These are phyloP conservation scores for Trichopus zeylanicus DNA, from an alignment of 116 monocot species.

Conservation along the genomic window DNA sequence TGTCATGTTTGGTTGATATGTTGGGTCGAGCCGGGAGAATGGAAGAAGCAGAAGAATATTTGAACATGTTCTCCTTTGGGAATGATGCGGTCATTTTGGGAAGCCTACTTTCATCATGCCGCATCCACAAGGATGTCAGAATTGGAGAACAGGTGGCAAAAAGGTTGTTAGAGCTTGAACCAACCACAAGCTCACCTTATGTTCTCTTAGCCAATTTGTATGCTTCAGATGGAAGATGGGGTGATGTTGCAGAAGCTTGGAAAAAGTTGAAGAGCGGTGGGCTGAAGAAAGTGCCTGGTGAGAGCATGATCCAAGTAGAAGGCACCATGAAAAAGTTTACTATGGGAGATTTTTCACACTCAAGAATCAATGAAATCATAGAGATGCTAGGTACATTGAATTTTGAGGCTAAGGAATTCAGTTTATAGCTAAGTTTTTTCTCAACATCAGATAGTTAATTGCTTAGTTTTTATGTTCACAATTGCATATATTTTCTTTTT, in stretches of 20 bases:
- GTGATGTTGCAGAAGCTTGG: constrained; percentile 34
- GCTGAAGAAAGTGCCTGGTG: constrained; percentile 47
- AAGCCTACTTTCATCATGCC: constrained; percentile 51
- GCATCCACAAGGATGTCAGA: constrained; percentile 30
- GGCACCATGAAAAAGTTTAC: constrained; percentile 32
- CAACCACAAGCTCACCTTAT: constrained; percentile 49
- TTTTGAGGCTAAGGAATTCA: constrained; percentile 8
- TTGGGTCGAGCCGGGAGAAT: constrained; percentile 57
- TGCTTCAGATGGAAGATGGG: constrained; percentile 46
- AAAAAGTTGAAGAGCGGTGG: constrained; percentile 33
- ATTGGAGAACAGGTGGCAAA: constrained; percentile 41
- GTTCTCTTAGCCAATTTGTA: constrained; percentile 52
- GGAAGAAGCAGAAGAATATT: constrained; percentile 46
- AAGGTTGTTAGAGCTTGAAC: constrained; percentile 37
- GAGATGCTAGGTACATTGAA: constrained; percentile 23
- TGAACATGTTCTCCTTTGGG: constrained; percentile 23
- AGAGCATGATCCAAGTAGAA: constrained; percentile 38
- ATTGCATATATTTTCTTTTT: too few species aligned
- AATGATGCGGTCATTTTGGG: constrained; percentile 38
- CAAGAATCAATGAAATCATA: constrained; percentile 27
- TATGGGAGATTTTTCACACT: constrained; percentile 37
- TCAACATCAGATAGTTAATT: too few species aligned
- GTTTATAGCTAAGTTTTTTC: not conserved
- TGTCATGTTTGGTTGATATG: constrained; percentile 59
- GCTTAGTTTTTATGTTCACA: too few species aligned